Conservation (phyloP, 2,329 filamentous ascomycete genomes). For the Xylaria sp. region DNA sequence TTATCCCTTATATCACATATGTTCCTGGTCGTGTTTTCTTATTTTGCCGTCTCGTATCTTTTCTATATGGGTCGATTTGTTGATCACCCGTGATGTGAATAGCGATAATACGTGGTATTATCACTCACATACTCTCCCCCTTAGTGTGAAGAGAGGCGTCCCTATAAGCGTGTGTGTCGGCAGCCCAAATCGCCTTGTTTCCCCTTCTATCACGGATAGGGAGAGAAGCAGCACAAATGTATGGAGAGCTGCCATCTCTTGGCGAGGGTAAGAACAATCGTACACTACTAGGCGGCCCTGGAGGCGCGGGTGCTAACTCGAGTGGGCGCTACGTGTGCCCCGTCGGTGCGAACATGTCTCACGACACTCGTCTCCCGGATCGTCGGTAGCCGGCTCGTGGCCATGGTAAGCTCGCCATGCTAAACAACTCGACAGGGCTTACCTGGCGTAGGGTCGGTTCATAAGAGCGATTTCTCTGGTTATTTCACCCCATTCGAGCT, state of each 20-base stretch:
- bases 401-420: neutral
- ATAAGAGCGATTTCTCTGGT: conserved; percentile 91
- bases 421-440: conserved; percentile 31
- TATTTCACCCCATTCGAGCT: conserved; percentile 92
- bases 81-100: neutral
- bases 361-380: conserved; percentile 12
- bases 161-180: neutral
- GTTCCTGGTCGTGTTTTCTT: neutral
- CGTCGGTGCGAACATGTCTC: conserved; percentile 29
- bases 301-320: conserved; percentile 4
- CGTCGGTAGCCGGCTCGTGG: neutral
- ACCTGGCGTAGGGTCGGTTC: conserved; percentile 92
- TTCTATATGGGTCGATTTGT: neutral
- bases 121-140: neutral
- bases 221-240: neutral
- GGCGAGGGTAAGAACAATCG: neutral
- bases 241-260: conserved; percentile 7
- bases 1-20: conserved; percentile 10
- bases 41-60: neutral
- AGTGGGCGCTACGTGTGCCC: conserved; percentile 7
- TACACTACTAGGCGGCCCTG: conserved; percentile 5
- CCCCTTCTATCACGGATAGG: conserved; percentile 10
- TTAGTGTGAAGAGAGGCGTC: neutral
- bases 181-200: neutral
- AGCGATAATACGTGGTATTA: neutral